Conservation (phyloP, 805 yeast species). For the Grigorovia yakushimaensis region DNA sequence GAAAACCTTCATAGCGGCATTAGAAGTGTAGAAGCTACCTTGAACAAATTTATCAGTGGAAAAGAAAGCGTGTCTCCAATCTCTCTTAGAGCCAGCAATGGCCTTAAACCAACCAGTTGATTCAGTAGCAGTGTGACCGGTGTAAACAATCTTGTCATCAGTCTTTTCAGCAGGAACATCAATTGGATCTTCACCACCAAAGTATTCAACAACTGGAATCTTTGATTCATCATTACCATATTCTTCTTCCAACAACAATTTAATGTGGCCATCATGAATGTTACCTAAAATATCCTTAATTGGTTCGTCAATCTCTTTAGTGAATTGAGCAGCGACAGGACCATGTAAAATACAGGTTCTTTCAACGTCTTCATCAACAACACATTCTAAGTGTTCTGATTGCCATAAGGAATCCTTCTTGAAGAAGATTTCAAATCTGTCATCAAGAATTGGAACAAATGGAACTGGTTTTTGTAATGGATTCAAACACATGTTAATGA, state of each 20-base stretch:
- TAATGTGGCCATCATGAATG: conserved; percentile 85
- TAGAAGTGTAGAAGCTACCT: conserved; percentile 66
- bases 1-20: conserved; percentile 73
- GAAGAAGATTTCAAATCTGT: conserved; percentile 89
- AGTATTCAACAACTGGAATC: conserved; percentile 85
- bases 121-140: conserved; percentile 30
- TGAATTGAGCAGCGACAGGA: conserved; percentile 94
- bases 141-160: conserved; percentile 30
- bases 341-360: conserved; percentile 99
- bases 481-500: conserved; percentile 70
- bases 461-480: conserved; percentile 96
- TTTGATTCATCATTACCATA: conserved; percentile 60
- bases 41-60: conserved; percentile 75
- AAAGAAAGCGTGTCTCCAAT: conserved; percentile 90
- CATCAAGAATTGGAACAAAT: conserved; percentile 90
- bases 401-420: conserved; percentile 99
- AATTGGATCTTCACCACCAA: conserved; percentile 57
- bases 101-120: conserved; percentile 60
- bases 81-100: conserved; percentile 67
- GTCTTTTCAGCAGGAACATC: conserved; percentile 26
- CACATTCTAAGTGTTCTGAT: conserved; percentile 93
- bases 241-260: conserved; percentile 52
- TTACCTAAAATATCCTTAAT: conserved; percentile 80
- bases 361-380: conserved; percentile 90
- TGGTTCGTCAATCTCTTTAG: conserved; percentile 84